These are phyloP conservation scores for Eucalyptus curtisii DNA, from an alignment of 345 rosid species.

Conservation along the genomic window DNA sequence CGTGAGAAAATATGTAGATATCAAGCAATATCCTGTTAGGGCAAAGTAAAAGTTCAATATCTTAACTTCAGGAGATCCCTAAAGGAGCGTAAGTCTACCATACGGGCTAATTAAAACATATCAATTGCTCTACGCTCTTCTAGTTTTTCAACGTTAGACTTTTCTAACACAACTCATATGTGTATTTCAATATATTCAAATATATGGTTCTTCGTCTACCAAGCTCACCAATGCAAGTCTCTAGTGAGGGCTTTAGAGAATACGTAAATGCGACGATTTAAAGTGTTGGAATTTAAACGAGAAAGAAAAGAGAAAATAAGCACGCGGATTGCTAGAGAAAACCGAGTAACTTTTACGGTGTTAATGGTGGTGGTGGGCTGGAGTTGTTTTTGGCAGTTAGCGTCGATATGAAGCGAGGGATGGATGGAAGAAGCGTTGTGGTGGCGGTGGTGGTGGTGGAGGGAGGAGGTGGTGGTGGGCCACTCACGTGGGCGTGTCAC, in stretches of 20 bases:
- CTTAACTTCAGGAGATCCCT: rapidly evolving
- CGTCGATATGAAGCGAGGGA: constrained; percentile 87
- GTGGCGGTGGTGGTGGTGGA: neutral
- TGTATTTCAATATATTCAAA: neutral
- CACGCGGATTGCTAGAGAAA: neutral
- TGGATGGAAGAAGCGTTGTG: constrained; percentile 30
- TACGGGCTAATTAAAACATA: too few species aligned
- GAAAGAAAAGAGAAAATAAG: neutral
- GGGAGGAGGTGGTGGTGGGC: constrained; percentile 45
- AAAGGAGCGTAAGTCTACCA: rapidly evolving
- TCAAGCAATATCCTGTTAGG: too few species aligned
- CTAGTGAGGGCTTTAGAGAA: neutral
- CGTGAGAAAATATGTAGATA: neutral
- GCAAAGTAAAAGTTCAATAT: too few species aligned
- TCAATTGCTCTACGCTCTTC: rapidly evolving
- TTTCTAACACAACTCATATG: too few species aligned
- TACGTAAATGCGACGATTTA: neutral
- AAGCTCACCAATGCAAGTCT: neutral
- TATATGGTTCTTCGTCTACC: neutral
- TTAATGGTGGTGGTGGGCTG: constrained; percentile 5
- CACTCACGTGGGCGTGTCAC: constrained; percentile 73
- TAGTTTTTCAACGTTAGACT: rapidly evolving
- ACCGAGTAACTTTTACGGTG: neutral
- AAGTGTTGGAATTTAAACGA: neutral
- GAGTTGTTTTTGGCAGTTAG: constrained; percentile 61